Percentiles rank a stretch among this genome's conserved stretches.
Evolutionary conservation across 2,329 filamentous ascomycete species (phyloP).

Genomic region (Pseudogymnoascus sp.): DNA sequence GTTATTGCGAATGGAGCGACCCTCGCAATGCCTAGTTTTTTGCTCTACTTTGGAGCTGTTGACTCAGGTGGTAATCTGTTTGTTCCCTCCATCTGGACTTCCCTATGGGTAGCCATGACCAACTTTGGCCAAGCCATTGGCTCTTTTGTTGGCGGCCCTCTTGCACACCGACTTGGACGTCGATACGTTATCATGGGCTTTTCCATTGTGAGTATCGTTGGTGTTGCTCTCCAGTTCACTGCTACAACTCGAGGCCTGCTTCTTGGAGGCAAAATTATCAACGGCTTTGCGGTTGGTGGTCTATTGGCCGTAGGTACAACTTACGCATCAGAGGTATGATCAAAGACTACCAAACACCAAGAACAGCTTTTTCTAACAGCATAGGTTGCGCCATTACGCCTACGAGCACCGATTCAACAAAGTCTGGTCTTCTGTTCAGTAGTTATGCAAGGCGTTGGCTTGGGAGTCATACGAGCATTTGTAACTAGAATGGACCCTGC

Average conservation of each 20-base stretch:
- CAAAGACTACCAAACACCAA: constrained; percentile 13
- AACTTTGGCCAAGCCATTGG: constrained; percentile 17
- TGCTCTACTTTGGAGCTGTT: constrained; percentile 16
- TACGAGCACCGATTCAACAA: constrained; percentile 18
- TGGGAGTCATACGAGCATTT: constrained; percentile 17
- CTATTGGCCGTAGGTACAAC: constrained; percentile 16
- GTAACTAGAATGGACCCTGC: constrained; percentile 15
- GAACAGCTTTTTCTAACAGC: not conserved
- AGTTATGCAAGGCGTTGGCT: constrained; percentile 18
- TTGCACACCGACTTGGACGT: constrained; percentile 16
- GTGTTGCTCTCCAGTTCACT: constrained; percentile 16
- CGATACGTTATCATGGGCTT: constrained; percentile 16
- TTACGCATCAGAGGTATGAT: constrained; percentile 18
- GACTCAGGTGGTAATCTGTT: constrained; percentile 19
- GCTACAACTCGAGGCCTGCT: constrained; percentile 14
- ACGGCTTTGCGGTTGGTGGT: constrained; percentile 17
- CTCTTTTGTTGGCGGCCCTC: constrained; percentile 15
- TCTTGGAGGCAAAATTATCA: constrained; percentile 19
- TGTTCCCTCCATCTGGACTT: constrained; percentile 19
- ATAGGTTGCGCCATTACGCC: constrained; percentile 17
- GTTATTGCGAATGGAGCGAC: constrained; percentile 18
- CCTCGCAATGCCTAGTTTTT: constrained; percentile 18
- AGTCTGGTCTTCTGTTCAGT: constrained; percentile 18
- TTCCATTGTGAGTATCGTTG: constrained; percentile 14
- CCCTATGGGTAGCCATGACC: constrained; percentile 19